These are phyloP conservation scores for Ampelomyces quisqualis DNA, from an alignment of 2,329 filamentous ascomycete genomes.

Conservation along the genomic window DNA sequence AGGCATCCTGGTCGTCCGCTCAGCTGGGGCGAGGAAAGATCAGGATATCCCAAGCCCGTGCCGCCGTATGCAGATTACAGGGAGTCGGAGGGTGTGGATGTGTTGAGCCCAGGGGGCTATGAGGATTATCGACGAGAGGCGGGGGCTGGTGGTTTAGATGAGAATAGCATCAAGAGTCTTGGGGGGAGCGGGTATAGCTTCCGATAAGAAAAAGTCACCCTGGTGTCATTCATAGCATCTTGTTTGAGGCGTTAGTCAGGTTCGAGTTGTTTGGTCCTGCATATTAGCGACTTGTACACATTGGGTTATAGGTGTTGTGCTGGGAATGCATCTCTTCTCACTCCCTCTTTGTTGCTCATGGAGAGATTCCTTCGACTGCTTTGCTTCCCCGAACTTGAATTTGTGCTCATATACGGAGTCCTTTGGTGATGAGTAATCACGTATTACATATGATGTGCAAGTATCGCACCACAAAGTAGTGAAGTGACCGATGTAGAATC, in stretches of 20 bases:
- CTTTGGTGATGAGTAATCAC: no score
- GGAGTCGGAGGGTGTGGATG: conserved; percentile 27
- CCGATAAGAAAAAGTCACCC: neutral
- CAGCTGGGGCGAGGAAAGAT: conserved; percentile 42
- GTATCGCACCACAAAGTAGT: no score
- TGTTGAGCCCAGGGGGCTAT: conserved; percentile 40
- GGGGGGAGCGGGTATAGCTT: conserved; percentile 28
- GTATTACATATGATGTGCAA: no score
- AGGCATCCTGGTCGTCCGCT: conserved; percentile 44
- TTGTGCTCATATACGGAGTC: no score
- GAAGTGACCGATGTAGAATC: no score
- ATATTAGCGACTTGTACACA: neutral
- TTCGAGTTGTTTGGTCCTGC: neutral
- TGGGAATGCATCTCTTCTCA: neutral
- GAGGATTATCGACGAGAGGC: conserved; percentile 37
- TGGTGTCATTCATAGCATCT: neutral
- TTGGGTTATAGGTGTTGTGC: neutral
- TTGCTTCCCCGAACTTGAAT: no score
- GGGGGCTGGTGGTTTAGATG: conserved; percentile 4
- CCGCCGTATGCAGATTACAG: conserved; percentile 45
- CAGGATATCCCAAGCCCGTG: conserved; percentile 15
- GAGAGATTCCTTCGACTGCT: no score
- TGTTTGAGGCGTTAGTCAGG: no score
- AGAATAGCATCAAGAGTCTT: conserved; percentile 13
- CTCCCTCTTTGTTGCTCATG: neutral